Base-by-base conservation (phyloP, 208 protist genomes). In the Leishmania amazonensis region DNA sequence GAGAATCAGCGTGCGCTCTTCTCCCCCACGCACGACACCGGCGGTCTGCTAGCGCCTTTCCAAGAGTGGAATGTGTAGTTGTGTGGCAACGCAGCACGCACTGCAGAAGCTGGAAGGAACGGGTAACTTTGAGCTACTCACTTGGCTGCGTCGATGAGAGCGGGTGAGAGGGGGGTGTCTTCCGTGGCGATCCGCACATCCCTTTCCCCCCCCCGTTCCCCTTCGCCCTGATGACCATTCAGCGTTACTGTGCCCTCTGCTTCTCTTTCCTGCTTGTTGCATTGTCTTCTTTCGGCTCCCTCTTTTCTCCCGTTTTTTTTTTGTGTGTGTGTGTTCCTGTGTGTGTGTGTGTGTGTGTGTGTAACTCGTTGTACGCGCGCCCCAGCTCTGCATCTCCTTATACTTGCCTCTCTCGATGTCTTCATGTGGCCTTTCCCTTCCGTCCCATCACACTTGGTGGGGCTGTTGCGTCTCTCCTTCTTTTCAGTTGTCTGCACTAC, bases 11-110 rank as follows among this genome's bases (percentile, higher is more conserved):
- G 75, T 9, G 83, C 86, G 0, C 76, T 93, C 49, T 91, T 91
- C 80, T 93, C 90, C 0, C 90, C 90, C 15, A 93, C 83, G 9
- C 90, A 93, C 80, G 76, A 75, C 21, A 79, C 73, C 3, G 81
- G 79, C 13, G 75, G 81, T 51, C 82, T 94, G 35, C 85, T 94
- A 28, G 68, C 88, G 1, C 90, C 88, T 1, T 80, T 86, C n/a
- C 87, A 93, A 68, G 77, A 87, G 28, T 58, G 90, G 13, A 91
- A 84, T 53, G 35, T 89, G 31, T 85, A 78, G 49, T 7, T 42
- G 7, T 51, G 42, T 51, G 8, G 31, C 24, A 53, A 21, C n/a
- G 2, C 45, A 54, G 17, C 21, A n/a, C 45, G 40, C 42, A 1
- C 42, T 21, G 17, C 70, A 15, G 70, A 51, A 35, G 7, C 40